These are phyloP conservation scores for Phoma herbarum DNA, from an alignment of 2,329 filamentous ascomycete genomes.

Conservation along the genomic window DNA sequence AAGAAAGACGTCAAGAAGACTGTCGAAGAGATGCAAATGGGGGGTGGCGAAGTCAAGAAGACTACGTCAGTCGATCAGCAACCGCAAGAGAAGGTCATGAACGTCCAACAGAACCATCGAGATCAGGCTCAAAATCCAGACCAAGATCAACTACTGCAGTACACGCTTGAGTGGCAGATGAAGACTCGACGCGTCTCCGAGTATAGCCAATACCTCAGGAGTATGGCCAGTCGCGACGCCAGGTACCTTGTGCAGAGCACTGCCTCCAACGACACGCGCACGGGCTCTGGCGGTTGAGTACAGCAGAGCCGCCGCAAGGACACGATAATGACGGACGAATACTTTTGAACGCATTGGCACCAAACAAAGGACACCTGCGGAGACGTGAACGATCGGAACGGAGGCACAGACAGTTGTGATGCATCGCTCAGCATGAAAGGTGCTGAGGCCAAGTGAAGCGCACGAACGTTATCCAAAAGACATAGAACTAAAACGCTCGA, in stretches of 20 bases:
- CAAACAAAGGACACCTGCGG: neutral
- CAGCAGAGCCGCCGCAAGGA: neutral
- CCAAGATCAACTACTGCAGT: slow-evolving; percentile 6
- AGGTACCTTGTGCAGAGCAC: slow-evolving; percentile 17
- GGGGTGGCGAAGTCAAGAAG: neutral
- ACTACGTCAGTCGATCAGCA: neutral
- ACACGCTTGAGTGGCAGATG: slow-evolving; percentile 29
- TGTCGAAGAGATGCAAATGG: slow-evolving; percentile 7
- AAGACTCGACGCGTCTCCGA: slow-evolving; percentile 32
- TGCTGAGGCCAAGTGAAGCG: neutral
- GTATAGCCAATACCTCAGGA: slow-evolving; percentile 32
- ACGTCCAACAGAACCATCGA: neutral
- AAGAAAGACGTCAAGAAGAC: slow-evolving; percentile 13
- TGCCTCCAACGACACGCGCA: slow-evolving; percentile 1
- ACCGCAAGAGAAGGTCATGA: neutral
- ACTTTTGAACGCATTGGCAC: slow-evolving; percentile 4
- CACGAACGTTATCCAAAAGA: neutral
- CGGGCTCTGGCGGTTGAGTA: neutral
- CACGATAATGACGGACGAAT: neutral
- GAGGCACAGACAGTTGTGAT: neutral
- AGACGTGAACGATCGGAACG: neutral
- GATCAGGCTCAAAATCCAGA: slow-evolving; percentile 3
- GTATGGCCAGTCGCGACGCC: slow-evolving; percentile 25
- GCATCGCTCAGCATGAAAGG: neutral
- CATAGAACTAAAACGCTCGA: neutral